phyloP scores from a whole-genome alignment of 2,329 filamentous ascomycete species.

The Phialemoniopsis sp. region DNA sequence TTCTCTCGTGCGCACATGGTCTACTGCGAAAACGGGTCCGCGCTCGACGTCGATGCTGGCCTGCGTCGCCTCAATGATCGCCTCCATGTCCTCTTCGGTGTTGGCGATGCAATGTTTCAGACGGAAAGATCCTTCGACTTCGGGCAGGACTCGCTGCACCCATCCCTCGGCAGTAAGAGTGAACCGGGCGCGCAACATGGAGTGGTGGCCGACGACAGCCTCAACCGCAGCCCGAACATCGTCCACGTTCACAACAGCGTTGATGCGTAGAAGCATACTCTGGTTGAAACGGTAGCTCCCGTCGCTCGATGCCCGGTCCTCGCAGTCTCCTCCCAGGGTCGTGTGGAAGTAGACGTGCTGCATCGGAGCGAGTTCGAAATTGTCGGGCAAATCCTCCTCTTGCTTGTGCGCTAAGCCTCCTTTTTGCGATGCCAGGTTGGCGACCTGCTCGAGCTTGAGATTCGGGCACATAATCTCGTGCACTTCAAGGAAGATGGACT shows the following conservation, averaged over 20 bases:
- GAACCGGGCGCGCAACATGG: slow-evolving; percentile 48
- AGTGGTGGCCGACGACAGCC: slow-evolving; percentile 43
- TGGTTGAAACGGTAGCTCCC: slow-evolving; percentile 45
- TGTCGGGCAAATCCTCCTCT: slow-evolving; percentile 22
- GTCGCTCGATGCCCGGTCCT: slow-evolving; percentile 19
- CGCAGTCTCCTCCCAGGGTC: slow-evolving; percentile 29
- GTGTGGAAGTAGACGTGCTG: slow-evolving; percentile 50
- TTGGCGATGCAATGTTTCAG: slow-evolving; percentile 36
- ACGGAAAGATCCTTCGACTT: slow-evolving; percentile 35
- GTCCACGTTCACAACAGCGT: slow-evolving; percentile 30
- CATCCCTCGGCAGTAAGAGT: slow-evolving; percentile 28
- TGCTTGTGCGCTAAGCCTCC: slow-evolving; percentile 21
- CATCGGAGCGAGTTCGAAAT: slow-evolving; percentile 48
- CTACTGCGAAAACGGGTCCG: slow-evolving; percentile 45
- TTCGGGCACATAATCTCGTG: slow-evolving; percentile 30
- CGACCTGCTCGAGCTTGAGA: slow-evolving; percentile 29
- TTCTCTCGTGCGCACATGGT: slow-evolving; percentile 40
- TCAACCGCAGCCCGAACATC: slow-evolving; percentile 44
- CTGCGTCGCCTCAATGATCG: slow-evolving; percentile 35
- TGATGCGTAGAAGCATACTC: slow-evolving; percentile 42
- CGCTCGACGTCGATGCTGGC: slow-evolving; percentile 40
- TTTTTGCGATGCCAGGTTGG: slow-evolving; percentile 25
- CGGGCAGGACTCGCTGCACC: slow-evolving; percentile 38
- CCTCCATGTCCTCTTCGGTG: slow-evolving; percentile 34
- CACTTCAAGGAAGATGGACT: slow-evolving; percentile 29